Base-by-base conservation (phyloP, 768 basidiomycete genomes). In the Mycena galopus region DNA sequence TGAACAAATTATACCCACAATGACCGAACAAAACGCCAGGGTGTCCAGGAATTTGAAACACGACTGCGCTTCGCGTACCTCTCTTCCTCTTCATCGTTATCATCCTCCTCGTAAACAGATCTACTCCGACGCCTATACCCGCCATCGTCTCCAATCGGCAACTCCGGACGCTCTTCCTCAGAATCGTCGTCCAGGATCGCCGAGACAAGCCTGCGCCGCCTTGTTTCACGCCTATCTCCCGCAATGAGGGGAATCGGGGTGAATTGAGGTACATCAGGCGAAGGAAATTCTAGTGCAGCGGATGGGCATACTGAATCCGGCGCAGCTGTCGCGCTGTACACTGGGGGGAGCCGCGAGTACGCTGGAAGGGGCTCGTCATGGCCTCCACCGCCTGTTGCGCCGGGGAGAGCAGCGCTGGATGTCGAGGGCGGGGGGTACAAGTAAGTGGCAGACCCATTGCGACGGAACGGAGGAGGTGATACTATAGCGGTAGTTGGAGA, bases 41-140 rank as follows among this genome's bases (percentile, higher is more conserved):
- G 65, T 10, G 57, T 44, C 57, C 56, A 67, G 4, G 19, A n/a
- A 9, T 47, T 21, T 10, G 65, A 66, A 27, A 33, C 23, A 19
- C 65, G 65, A 12, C 30, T 59, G 23, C 65, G 65, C 57, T 59
- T 67, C 42, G 57, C 57, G 47, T 58, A 56, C 25, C 57, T 42
- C 44, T 33, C 65, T 2, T 58, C 56, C 8, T 65, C 64, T 9
- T 50, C 56, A 2, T 33, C 56, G 3, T 66, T 55, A 0, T 61
- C 60, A 23, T 39, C 25, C 2, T 61, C 60, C 3, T 6, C 2
- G 1, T 27, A 37, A 1, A n/a, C 23, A 17, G 44, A 16, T 58
- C 55, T n/a, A n/a, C 55, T 47, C 19, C 32, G 56, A 17, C 65
- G 44, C 5, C 56, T 33, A 10, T 21, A 3, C 19, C 65, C 32